These are phyloP conservation scores for Saturnispora dispora DNA, from an alignment of 805 yeast species.

Conservation along the genomic window DNA sequence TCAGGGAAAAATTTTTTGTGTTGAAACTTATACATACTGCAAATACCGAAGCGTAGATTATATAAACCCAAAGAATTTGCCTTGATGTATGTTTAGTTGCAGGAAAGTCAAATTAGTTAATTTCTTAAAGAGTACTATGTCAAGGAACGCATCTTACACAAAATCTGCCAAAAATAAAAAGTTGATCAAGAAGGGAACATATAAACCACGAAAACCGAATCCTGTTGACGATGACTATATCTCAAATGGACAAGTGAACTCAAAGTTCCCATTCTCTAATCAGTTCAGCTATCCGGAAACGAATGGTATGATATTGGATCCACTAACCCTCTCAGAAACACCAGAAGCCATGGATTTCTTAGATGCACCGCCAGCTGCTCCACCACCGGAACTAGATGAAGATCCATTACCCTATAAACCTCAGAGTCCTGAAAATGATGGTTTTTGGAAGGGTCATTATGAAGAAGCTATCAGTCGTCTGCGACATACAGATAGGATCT, in stretches of 20 bases:
- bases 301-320: conserved; percentile 5
- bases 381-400: neutral
- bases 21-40: neutral
- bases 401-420: neutral
- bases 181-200: conserved; percentile 1
- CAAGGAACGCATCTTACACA: neutral
- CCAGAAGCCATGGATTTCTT: neutral
- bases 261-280: conserved; percentile 7
- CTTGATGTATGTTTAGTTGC: neutral
- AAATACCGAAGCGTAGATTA: neutral
- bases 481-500: neutral
- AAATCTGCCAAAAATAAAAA: neutral
- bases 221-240: neutral
- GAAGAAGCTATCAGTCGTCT: neutral
- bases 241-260: neutral
- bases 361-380: neutral
- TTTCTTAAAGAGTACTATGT: neutral
- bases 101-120: neutral
- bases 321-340: neutral
- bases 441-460: neutral
- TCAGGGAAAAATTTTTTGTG: neutral
- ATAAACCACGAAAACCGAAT: neutral
- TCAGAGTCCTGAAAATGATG: neutral
- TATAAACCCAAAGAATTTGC: neutral
- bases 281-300: conserved; percentile 11